phyloP scores from a whole-genome alignment of 495 filamentous ascomycete genomes.

The Echria macrotheca region DNA sequence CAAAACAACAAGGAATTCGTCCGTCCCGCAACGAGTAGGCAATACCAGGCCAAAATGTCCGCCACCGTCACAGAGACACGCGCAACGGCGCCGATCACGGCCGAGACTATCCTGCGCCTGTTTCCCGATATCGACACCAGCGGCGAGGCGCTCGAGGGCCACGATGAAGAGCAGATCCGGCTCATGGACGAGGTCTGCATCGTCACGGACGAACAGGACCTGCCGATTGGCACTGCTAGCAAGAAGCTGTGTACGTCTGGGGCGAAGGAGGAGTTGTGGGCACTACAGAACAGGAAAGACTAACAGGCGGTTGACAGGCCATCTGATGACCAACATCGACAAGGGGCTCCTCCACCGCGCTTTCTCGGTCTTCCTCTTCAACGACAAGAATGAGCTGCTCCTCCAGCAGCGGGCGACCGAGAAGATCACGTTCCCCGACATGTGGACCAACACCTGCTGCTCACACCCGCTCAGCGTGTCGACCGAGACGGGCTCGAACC shows the following conservation, averaged over 20 bases:
- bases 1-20: neutral
- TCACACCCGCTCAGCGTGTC: conserved; percentile 92
- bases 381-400: conserved; percentile 79
- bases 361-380: conserved; percentile 97
- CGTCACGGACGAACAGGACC: conserved; percentile 85
- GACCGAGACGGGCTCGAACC: conserved; percentile 79
- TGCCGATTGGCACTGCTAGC: conserved; percentile 91
- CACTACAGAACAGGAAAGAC: neutral
- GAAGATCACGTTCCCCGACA: conserved; percentile 98
- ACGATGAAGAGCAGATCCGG: conserved; percentile 95
- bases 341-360: conserved; percentile 92
- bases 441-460: conserved; percentile 99
- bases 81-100: conserved; percentile 58
- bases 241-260: conserved; percentile 93
- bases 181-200: conserved; percentile 99
- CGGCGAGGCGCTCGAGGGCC: conserved; percentile 69
- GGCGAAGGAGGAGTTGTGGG: too few relatives aligned
- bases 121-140: conserved; percentile 97
- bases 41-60: conserved; percentile 21
- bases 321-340: conserved; percentile 97
- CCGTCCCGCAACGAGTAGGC: neutral
- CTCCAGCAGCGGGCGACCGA: conserved; percentile 93
- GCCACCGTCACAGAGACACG: conserved; percentile 36
- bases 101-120: conserved; percentile 77
- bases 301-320: conserved; percentile 52